Evolutionary conservation across 306 rosid species (phyloP).

Genomic region (Ochetophila trinervis): DNA sequence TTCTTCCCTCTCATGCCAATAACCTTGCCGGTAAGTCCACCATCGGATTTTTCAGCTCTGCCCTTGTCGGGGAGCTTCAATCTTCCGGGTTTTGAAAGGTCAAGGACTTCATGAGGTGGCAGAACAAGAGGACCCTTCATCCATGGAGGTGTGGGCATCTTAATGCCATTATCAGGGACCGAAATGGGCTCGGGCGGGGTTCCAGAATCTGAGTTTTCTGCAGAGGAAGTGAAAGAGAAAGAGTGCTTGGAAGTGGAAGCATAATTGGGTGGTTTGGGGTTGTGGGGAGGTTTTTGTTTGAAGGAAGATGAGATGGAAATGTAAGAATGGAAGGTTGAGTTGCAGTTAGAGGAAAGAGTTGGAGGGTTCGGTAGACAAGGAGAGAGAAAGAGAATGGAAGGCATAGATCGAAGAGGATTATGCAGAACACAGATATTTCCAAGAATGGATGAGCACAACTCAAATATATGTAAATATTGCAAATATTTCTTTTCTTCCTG

Average conservation of each 20-base stretch:
- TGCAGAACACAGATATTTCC: neutral
- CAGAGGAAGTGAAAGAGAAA: constrained; percentile 23
- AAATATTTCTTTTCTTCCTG: too few species aligned
- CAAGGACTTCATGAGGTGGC: constrained; percentile 44
- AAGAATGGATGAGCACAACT: too few species aligned
- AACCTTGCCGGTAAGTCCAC: constrained; percentile 37
- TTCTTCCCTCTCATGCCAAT: constrained; percentile 47
- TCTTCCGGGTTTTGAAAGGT: constrained; percentile 38
- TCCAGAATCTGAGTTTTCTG: constrained; percentile 3
- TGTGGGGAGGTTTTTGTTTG: constrained; percentile 26
- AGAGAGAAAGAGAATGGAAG: constrained; percentile 32
- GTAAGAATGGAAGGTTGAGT: constrained; percentile 18
- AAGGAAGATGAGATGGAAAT: constrained; percentile 40
- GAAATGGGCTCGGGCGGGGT: constrained; percentile 20
- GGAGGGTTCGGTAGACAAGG: constrained; percentile 10
- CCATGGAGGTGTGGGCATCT: constrained; percentile 79
- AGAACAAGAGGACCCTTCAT: constrained; percentile 61
- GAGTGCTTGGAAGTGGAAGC: constrained; percentile 16
- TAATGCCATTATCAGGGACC: constrained; percentile 34
- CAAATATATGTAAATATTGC: too few species aligned
- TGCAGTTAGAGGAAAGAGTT: neutral
- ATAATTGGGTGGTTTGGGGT: constrained; percentile 13
- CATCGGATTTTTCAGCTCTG: constrained; percentile 21
- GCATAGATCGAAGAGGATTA: constrained; percentile 4
- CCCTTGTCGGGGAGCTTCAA: constrained; percentile 14